A percentile compares a stretch with the other conserved stretches of the same genome.
Evolutionary conservation across 108 stramenopile genomes (phyloP).

Genomic region (Schizochytrium sp.): DNA sequence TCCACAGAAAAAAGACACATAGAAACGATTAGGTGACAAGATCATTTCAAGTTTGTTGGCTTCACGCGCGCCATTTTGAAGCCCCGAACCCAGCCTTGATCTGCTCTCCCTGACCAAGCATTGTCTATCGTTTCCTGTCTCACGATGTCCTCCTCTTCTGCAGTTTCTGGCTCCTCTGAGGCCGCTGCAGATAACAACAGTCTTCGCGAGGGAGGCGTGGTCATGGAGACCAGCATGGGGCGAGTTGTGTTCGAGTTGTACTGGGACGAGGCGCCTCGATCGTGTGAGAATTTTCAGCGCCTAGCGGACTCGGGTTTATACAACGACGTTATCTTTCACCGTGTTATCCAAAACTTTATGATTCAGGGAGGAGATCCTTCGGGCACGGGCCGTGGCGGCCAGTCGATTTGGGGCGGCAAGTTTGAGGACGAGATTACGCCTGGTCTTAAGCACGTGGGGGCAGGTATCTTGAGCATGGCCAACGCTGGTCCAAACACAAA

Average conservation of each 20-base stretch:
- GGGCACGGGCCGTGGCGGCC: conserved; percentile 70
- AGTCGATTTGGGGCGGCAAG: conserved; percentile 67
- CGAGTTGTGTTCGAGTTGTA: conserved; percentile 67
- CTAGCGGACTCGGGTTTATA: conserved; percentile 66
- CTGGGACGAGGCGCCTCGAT: conserved; percentile 67
- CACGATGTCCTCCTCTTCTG: no score
- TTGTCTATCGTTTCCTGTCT: no score
- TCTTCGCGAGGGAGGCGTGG: conserved; percentile 39
- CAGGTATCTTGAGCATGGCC: conserved; percentile 74
- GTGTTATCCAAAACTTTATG: conserved; percentile 71
- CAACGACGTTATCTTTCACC: conserved; percentile 68
- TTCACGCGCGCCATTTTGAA: no score
- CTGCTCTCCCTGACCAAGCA: no score
- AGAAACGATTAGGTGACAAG: no score
- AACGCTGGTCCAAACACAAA: conserved; percentile 90
- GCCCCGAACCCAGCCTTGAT: no score
- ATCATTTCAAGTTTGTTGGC: no score
- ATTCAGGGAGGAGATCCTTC: conserved; percentile 75
- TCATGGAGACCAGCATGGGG: conserved; percentile 58
- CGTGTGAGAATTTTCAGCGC: conserved; percentile 68
- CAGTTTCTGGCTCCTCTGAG: no score
- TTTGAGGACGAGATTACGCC: conserved; percentile 72
- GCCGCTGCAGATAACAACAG: no score
- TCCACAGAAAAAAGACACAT: no score
- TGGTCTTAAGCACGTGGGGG: conserved; percentile 69